Evolutionary conservation across 306 rosid species (phyloP).

Genomic region (Glycine latifolia): DNA sequence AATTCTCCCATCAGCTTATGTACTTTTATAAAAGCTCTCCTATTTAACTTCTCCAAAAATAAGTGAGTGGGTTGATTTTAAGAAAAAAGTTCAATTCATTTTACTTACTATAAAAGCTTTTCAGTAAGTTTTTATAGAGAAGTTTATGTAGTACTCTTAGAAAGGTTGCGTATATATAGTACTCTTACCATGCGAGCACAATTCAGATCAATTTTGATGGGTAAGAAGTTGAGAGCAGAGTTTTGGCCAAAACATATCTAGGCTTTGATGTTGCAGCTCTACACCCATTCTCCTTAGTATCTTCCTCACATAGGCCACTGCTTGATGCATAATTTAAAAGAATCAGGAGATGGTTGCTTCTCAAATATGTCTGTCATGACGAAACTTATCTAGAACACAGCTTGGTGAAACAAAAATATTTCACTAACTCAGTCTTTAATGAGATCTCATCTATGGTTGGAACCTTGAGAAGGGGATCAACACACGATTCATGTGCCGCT

Average conservation of each 20-base stretch:
- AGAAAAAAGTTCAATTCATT: neutral
- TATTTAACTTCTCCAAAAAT: neutral
- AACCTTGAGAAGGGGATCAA: constrained; percentile 49
- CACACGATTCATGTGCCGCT: constrained; percentile 64
- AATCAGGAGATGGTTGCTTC: constrained; percentile 52
- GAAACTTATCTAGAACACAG: constrained; percentile 34
- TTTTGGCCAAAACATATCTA: constrained; percentile 41
- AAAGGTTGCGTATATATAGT: neutral
- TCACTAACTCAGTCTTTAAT: constrained; percentile 23
- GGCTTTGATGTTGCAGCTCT: constrained; percentile 44
- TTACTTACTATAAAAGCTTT: neutral
- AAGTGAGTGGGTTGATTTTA: neutral
- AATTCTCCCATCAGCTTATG: no score
- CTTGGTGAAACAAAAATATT: constrained; percentile 29
- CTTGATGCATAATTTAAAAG: constrained; percentile 60
- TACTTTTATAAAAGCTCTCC: no score
- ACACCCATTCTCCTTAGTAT: constrained; percentile 60
- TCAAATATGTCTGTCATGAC: constrained; percentile 61
- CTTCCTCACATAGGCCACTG: constrained; percentile 45
- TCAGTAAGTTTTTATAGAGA: neutral
- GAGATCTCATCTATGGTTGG: constrained; percentile 41
- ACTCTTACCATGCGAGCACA: constrained; percentile 63
- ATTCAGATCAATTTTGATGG: constrained; percentile 48
- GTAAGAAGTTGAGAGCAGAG: constrained; percentile 37
- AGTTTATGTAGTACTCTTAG: neutral